phyloP scores from a whole-genome alignment of 2,329 filamentous ascomycete genomes.

The Xylariaceae sp. region DNA sequence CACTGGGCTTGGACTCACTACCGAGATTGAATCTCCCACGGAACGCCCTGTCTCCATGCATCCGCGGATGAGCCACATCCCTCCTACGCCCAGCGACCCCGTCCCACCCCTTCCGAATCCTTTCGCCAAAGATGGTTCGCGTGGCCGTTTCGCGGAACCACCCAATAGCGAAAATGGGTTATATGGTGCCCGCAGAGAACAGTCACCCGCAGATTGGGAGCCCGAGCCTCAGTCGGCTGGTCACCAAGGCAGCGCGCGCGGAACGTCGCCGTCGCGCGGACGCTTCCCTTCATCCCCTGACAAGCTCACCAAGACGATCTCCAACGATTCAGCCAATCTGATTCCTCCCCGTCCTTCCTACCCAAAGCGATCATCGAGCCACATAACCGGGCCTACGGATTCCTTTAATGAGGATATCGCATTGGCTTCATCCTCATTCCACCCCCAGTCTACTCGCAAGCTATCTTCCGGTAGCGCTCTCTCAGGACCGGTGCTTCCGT shows the following conservation, averaged over 20 bases:
- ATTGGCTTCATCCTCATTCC: slow-evolving; percentile 45
- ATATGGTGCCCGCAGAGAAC: slow-evolving; percentile 52
- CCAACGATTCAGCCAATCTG: slow-evolving; percentile 47
- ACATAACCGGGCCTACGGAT: slow-evolving; percentile 57
- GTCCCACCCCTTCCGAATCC: slow-evolving; percentile 43
- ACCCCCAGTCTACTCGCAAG: slow-evolving; percentile 68
- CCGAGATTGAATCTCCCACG: slow-evolving; percentile 49
- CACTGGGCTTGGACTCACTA: slow-evolving; percentile 45
- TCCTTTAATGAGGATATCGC: slow-evolving; percentile 67
- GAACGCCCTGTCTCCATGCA: slow-evolving; percentile 68
- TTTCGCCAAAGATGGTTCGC: slow-evolving; percentile 34
- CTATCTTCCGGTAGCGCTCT: slow-evolving; percentile 62
- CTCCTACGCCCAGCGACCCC: slow-evolving; percentile 44
- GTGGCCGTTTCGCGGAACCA: slow-evolving; percentile 37
- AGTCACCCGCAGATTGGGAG: slow-evolving; percentile 51
- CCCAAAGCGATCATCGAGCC: slow-evolving; percentile 52
- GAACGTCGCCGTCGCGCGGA: slow-evolving; percentile 33
- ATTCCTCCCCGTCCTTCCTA: slow-evolving; percentile 47
- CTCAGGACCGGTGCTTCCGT: slow-evolving; percentile 41
- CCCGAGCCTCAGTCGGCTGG: slow-evolving; percentile 24
- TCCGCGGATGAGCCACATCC: slow-evolving; percentile 63
- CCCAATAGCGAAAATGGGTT: slow-evolving; percentile 37
- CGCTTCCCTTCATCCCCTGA: slow-evolving; percentile 40
- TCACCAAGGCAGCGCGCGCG: slow-evolving; percentile 33
- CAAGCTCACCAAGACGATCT: slow-evolving; percentile 37